Conservation (phyloP, 164 flowering plant genomes). For the Malania oleifera region DNA sequence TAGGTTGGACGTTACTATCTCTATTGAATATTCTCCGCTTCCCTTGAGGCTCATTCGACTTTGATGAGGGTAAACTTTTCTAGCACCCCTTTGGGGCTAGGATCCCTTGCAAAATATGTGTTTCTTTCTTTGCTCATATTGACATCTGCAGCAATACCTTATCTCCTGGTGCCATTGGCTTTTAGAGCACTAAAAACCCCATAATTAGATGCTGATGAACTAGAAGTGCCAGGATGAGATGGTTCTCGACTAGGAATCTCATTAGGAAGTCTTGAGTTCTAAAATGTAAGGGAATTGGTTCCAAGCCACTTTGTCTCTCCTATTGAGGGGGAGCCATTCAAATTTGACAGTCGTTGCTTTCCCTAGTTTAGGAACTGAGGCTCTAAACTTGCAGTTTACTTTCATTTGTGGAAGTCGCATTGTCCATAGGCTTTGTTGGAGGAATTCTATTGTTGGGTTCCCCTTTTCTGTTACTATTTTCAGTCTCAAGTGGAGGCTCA, state of each 20-base stretch:
- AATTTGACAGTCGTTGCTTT: background rate
- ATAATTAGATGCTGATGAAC: conserved; percentile 19
- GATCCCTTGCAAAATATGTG: background rate
- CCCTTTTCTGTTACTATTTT: conserved; percentile 27
- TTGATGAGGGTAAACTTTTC: conserved; percentile 4
- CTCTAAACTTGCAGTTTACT: background rate
- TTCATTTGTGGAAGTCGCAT: conserved; percentile 10
- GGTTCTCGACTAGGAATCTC: conserved; percentile 18
- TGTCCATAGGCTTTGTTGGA: conserved; percentile 10
- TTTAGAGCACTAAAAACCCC: conserved; percentile 41
- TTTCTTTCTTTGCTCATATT: conserved; percentile 12
- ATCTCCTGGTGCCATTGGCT: conserved; percentile 4
- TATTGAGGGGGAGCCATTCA: conserved; percentile 3
- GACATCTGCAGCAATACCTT: background rate
- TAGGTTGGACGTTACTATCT: background rate
- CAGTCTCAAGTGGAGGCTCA: conserved; percentile 13
- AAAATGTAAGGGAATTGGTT: conserved; percentile 11
- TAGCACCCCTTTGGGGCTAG: background rate
- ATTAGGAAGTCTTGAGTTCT: conserved; percentile 13
- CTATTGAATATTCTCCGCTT: conserved; percentile 26
- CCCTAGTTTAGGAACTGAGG: background rate
- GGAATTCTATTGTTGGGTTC: conserved; percentile 16
- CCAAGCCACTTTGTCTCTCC: conserved; percentile 3
- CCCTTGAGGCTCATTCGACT: conserved; percentile 15
- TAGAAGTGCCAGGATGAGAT: conserved; percentile 8